Base-by-base conservation (phyloP, 371 early-diverging fungal species). In the Mucor plumbeus region DNA sequence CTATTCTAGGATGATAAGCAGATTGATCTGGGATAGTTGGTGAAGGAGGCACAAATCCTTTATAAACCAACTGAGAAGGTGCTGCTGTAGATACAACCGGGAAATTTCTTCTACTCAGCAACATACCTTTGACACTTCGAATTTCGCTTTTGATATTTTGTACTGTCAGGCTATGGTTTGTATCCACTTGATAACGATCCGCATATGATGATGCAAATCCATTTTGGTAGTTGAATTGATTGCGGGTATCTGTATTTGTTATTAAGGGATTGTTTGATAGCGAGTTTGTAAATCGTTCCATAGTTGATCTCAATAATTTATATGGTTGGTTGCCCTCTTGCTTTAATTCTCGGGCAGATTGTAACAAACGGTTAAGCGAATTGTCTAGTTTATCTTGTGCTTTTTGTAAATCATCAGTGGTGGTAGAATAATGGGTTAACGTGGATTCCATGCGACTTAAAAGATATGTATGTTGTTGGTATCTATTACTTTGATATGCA, bases 111-210 rank as follows among this genome's bases (percentile, higher is more conserved):
- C 76, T 54, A 10, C 70, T 76, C 34, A 76, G 34, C 57, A 76
- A 47, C 14, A 60, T 40, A 4, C 76, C 76, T 21, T 76, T 76
- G 15, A 76, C 39, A 36, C 71, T 68, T 43, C 76, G 58, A 36
- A 76, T 76, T 15, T 76, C 74, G 31, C 73, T 76, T 55, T 76
- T 76, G 14, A 76, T 44, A 14, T 53, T 41, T n/a, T 73, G 76
- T 26, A 76, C 39, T 13, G 31, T 60, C 9, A 36, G 21, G 36
- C 59, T 31, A 13, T 56, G 47, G n/a, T 31, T 54, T 6, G 40
- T 17, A n/a, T 39, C 33, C n/a, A 36, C 65, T 13, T 47, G 40
- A 14, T 55, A 61, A 34, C 33, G 54, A 39, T 65, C 48, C 39
- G 65, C 41, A 65, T 56, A 66, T 13, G 69, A 63, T 3, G 63